phyloP scores from a whole-genome alignment of 2,329 filamentous ascomycete species.

The Sclerotinia minor region DNA sequence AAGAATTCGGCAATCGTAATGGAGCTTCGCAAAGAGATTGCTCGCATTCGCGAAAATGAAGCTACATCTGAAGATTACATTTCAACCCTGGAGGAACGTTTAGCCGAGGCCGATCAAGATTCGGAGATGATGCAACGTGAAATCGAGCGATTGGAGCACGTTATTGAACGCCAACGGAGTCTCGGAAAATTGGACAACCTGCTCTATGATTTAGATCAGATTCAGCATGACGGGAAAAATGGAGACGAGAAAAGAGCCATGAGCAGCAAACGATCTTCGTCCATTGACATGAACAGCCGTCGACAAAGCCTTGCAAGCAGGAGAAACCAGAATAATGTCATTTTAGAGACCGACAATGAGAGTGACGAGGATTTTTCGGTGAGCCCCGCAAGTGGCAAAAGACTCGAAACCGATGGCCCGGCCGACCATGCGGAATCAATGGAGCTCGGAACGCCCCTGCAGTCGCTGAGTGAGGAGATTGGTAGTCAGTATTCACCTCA shows the following conservation, averaged over 20 bases:
- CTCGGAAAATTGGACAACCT: conserved; percentile 92
- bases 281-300: conserved; percentile 47
- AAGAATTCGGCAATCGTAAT: conserved; percentile 82
- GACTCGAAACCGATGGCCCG: conserved; percentile 40
- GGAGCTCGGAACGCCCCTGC: conserved; percentile 42
- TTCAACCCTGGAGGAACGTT: conserved; percentile 88
- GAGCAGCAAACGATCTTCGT: conserved; percentile 47
- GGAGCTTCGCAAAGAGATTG: conserved; percentile 88
- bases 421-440: conserved; percentile 42
- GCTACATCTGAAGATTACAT: conserved; percentile 93
- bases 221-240: conserved; percentile 60
- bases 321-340: conserved; percentile 55
- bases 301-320: conserved; percentile 55
- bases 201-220: conserved; percentile 82
- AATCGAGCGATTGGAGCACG: conserved; percentile 88
- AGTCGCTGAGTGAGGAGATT: conserved; percentile 40
- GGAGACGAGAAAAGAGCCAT: conserved; percentile 46
- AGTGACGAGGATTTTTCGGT: conserved; percentile 32
- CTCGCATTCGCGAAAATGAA: conserved; percentile 86
- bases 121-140: conserved; percentile 96
- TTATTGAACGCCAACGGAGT: conserved; percentile 91
- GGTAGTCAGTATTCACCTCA: conserved; percentile 46
- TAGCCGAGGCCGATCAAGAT: conserved; percentile 95
- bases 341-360: conserved; percentile 50
- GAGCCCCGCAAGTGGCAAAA: conserved; percentile 29